Evolutionary conservation across 164 flowering plant species (phyloP).

Genomic region (Saururus chinensis): DNA sequence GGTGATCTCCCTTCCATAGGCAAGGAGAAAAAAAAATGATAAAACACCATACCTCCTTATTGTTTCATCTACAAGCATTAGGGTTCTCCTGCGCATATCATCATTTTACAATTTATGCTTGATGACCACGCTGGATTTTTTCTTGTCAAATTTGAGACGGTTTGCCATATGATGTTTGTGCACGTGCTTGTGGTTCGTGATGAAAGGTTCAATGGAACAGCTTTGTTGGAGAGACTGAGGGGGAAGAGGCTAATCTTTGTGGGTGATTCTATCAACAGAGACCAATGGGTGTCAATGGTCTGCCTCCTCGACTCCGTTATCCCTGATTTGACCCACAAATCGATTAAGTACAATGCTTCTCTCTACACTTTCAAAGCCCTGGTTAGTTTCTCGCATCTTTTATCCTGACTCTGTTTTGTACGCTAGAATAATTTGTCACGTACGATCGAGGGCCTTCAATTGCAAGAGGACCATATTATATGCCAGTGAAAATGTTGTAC

Average conservation of each 20-base stretch:
- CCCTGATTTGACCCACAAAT: constrained; percentile 23
- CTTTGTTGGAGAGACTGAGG: constrained; percentile 62
- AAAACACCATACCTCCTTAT: too few species aligned
- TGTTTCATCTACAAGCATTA: too few species aligned
- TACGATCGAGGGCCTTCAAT: too few species aligned
- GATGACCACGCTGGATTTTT: not conserved
- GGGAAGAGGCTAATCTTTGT: constrained; percentile 75
- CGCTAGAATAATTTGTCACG: too few species aligned
- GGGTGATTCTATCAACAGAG: constrained; percentile 79
- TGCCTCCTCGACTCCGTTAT: constrained; percentile 49
- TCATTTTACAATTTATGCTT: not conserved
- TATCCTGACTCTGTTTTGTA: too few species aligned
- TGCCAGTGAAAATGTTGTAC: too few species aligned
- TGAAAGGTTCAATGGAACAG: constrained; percentile 78
- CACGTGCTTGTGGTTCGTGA: constrained; percentile 16
- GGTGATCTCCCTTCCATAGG: too few species aligned
- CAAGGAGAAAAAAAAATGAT: too few species aligned
- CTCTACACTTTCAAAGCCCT: constrained; percentile 46
- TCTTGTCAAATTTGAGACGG: not conserved
- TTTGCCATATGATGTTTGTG: constrained; percentile 7
- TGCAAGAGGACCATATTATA: too few species aligned
- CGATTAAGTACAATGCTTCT: constrained; percentile 46
- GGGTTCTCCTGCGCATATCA: too few species aligned
- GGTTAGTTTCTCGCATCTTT: constrained; percentile 15
- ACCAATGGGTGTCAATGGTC: constrained; percentile 86